Percentiles rank a stretch among this genome's conserved stretches.
Evolutionary conservation across 306 rosid genomes (phyloP).

Genomic region (Carpinus fangiana): DNA sequence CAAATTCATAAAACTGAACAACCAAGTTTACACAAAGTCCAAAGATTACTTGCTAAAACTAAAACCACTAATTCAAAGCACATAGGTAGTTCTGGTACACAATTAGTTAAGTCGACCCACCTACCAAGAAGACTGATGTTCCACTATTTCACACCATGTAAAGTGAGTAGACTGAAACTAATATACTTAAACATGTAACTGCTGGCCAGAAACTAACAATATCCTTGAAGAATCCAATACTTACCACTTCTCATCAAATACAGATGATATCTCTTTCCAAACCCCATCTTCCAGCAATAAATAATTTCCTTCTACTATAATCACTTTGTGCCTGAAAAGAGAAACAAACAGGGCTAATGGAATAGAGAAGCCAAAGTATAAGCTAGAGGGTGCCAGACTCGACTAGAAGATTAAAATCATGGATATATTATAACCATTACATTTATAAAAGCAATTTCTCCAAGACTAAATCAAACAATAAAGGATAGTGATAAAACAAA

Average conservation of each 20-base stretch:
- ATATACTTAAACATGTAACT: constrained; percentile 19
- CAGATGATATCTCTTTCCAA: constrained; percentile 79
- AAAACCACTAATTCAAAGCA: too few species aligned
- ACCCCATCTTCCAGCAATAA: constrained; percentile 64
- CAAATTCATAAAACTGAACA: too few species aligned
- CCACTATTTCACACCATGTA: background rate
- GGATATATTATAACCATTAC: background rate
- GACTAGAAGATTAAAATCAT: background rate
- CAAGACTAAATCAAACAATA: background rate
- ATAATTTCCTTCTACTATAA: constrained; percentile 87
- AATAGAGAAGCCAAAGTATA: background rate
- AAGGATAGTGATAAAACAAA: background rate
- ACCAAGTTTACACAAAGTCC: too few species aligned
- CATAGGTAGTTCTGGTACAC: too few species aligned
- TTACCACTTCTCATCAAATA: constrained; percentile 84
- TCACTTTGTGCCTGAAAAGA: constrained; percentile 68
- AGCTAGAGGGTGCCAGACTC: background rate
- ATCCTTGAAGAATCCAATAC: constrained; percentile 24
- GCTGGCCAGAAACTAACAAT: constrained; percentile 14
- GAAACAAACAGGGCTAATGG: background rate
- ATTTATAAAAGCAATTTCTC: background rate
- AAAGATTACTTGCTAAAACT: too few species aligned
- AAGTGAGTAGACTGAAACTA: constrained; percentile 5
- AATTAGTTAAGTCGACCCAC: too few species aligned
- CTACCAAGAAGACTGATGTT: background rate